Conservation (phyloP, 139 green algal genomes). For the Picochlorum sp. region DNA sequence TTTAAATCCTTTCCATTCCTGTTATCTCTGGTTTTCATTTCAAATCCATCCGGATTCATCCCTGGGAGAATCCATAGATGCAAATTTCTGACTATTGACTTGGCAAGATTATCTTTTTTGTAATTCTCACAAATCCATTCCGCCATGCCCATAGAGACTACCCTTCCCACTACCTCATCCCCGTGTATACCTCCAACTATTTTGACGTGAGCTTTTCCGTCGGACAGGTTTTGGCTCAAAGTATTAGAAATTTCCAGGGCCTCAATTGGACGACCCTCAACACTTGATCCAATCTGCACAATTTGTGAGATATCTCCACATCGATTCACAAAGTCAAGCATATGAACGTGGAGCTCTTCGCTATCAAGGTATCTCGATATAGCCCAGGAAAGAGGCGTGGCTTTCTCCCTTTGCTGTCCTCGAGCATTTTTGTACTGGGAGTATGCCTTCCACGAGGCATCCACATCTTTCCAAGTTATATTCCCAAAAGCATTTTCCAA, state of each 20-base stretch:
- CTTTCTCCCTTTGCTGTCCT: no score
- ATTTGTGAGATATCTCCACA: slow-evolving; percentile 3
- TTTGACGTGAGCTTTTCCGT: slow-evolving; percentile 51
- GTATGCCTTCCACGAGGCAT: no score
- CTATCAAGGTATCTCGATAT: slow-evolving; percentile 1
- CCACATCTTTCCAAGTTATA: no score
- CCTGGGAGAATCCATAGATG: slow-evolving; percentile 59
- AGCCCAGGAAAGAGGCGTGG: no score
- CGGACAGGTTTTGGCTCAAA: slow-evolving; percentile 12
- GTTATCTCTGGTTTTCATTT: slow-evolving; percentile 27
- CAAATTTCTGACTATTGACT: slow-evolving; percentile 42
- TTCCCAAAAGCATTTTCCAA: no score
- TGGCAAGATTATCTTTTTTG: slow-evolving; percentile 9
- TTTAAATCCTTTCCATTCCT: slow-evolving; percentile 70
- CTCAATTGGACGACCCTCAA: slow-evolving; percentile 21
- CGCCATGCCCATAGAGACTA: slow-evolving; percentile 60
- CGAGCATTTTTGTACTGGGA: no score
- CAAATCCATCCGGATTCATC: slow-evolving; percentile 88
- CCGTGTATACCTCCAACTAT: slow-evolving; percentile 79
- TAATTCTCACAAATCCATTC: slow-evolving; percentile 67
- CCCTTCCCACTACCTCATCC: slow-evolving; percentile 71
- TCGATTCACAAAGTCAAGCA: background rate
- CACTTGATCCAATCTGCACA: background rate
- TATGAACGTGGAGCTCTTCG: background rate
- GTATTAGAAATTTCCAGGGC: slow-evolving; percentile 52